Percentiles rank a stretch among this genome's conserved stretches.
These are phyloP conservation scores for Casuarina glauca DNA, from an alignment of 306 rosid genomes.

Conservation along the genomic window DNA sequence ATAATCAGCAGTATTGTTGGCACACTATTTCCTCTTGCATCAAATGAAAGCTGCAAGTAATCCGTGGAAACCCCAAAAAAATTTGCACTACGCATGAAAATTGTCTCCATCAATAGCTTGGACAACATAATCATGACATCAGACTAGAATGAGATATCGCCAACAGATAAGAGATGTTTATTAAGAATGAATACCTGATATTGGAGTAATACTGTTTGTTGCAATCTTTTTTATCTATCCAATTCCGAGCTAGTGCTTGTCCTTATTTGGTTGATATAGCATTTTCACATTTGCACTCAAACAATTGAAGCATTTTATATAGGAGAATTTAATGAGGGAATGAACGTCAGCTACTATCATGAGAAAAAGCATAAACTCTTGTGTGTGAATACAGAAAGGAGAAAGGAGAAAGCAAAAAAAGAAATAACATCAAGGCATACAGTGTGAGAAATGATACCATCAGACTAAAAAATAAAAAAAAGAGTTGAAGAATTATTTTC, in stretches of 20 bases:
- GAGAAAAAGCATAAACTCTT: background rate
- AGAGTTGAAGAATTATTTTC: background rate
- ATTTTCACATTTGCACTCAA: background rate
- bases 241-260: background rate
- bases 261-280: background rate
- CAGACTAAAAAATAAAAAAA: background rate
- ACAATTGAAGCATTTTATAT: background rate
- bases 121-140: background rate
- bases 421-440: background rate
- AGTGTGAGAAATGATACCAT: background rate
- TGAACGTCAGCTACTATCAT: background rate
- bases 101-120: conserved; percentile 32
- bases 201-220: background rate
- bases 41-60: conserved; percentile 98
- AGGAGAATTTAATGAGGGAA: background rate
- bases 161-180: background rate
- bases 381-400: background rate
- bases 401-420: too few species aligned
- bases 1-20: conserved; percentile 84
- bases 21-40: conserved; percentile 95
- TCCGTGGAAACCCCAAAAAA: conserved; percentile 98
- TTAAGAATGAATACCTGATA: background rate
- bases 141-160: conserved; percentile 1
- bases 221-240: background rate
- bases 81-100: conserved; percentile 60